Conservation (phyloP, 2,329 filamentous ascomycete genomes). For the Xylariaceae sp. region DNA sequence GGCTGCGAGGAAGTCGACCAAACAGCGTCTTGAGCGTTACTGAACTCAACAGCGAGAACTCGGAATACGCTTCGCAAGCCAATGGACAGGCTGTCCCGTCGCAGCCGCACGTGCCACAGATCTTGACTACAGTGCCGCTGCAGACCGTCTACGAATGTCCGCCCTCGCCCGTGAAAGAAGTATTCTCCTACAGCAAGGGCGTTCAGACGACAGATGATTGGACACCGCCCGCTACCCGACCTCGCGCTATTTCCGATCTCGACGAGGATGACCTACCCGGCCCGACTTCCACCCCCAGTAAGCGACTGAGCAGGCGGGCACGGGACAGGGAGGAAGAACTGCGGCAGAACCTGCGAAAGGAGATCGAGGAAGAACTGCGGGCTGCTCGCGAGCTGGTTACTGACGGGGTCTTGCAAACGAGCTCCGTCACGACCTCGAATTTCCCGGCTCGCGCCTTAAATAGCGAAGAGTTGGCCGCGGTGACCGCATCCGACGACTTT, state of each 20-base stretch:
- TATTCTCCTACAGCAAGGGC: conserved; percentile 95
- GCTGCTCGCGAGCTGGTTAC: conserved; percentile 65
- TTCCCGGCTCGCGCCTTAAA: conserved; percentile 82
- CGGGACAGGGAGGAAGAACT: conserved; percentile 88
- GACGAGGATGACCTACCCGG: conserved; percentile 64
- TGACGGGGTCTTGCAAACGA: conserved; percentile 52
- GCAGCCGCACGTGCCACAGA: conserved; percentile 69
- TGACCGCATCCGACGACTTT: conserved; percentile 91
- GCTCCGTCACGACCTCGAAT: conserved; percentile 50
- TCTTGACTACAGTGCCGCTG: conserved; percentile 72
- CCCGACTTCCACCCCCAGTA: conserved; percentile 63
- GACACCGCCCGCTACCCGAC: conserved; percentile 56
- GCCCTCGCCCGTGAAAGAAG: conserved; percentile 74
- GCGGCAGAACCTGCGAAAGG: conserved; percentile 77
- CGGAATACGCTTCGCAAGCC: conserved; percentile 57
- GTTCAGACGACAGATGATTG: conserved; percentile 87
- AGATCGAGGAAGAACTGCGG: conserved; percentile 90
- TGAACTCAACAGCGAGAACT: conserved; percentile 76
- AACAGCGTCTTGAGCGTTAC: conserved; percentile 84
- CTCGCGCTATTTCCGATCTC: conserved; percentile 59
- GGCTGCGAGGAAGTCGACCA: conserved; percentile 71
- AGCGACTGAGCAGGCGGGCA: conserved; percentile 77
- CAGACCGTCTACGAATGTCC: conserved; percentile 81
- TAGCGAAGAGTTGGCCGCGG: conserved; percentile 83
- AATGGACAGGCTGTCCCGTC: conserved; percentile 43